Conservation (phyloP, 1,139 yeast genomes). For the Meyerozyma elateridarum region DNA sequence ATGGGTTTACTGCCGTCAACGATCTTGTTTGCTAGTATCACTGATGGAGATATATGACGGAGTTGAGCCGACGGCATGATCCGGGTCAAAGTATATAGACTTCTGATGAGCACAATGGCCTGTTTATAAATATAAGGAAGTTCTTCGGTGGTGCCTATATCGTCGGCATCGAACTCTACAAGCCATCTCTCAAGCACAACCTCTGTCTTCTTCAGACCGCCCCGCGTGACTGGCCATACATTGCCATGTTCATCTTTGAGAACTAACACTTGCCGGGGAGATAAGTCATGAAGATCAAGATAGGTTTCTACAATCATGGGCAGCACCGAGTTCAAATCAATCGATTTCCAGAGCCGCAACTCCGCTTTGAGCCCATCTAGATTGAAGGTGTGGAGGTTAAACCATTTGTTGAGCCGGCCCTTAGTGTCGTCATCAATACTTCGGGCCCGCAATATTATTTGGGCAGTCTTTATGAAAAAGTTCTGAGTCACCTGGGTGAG, state of each 20-base stretch:
- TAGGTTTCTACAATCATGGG: constrained; percentile 85
- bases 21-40: constrained; percentile 51
- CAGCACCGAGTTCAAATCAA: constrained; percentile 46
- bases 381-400: constrained; percentile 53
- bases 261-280: constrained; percentile 58
- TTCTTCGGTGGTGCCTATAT: constrained; percentile 38
- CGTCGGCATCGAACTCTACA: constrained; percentile 59
- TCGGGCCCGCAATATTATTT: constrained; percentile 37
- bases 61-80: constrained; percentile 54
- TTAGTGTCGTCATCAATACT: constrained; percentile 8
- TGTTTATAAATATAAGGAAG: constrained; percentile 71
- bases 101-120: constrained; percentile 68
- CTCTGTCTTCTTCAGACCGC: constrained; percentile 58
- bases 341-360: constrained; percentile 54
- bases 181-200: constrained; percentile 92
- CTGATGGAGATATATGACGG: constrained; percentile 1
- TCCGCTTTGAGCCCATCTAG: constrained; percentile 51
- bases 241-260: constrained; percentile 49
- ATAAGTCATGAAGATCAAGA: constrained; percentile 62
- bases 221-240: constrained; percentile 49
- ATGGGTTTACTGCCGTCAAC: constrained; percentile 77
- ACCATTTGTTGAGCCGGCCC: constrained; percentile 52
- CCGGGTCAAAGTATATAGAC: constrained; percentile 61
- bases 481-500: constrained; percentile 51
- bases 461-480: constrained; percentile 71